Conservation (phyloP, 1,284 basidiomycete genomes). For the Cryptococcus sp. region DNA sequence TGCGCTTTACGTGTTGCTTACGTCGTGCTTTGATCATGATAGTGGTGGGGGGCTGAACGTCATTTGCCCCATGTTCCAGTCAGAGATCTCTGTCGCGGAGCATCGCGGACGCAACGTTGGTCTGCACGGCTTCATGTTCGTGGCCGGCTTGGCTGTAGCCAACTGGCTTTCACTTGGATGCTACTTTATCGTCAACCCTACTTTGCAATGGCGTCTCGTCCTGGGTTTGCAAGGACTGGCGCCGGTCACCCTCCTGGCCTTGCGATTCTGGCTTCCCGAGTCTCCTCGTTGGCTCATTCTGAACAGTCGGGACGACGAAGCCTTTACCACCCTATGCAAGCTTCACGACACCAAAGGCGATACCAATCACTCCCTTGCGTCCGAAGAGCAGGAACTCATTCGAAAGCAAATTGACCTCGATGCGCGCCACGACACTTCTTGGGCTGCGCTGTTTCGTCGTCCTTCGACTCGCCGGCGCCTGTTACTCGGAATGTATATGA, state of each 20-base stretch:
- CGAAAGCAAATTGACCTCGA: conserved; percentile 16
- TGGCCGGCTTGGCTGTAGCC: conserved; percentile 6
- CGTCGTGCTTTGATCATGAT: too few relatives aligned
- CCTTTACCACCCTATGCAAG: conserved; percentile 31
- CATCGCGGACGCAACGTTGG: conserved; percentile 13
- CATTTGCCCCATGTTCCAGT: conserved; percentile 16
- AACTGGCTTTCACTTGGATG: conserved; percentile 7
- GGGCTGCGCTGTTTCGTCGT: conserved; percentile 1
- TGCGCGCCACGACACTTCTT: conserved; percentile 9
- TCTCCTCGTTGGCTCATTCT: conserved; percentile 42
- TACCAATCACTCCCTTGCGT: conserved; percentile 1
- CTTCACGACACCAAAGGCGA: conserved; percentile 27
- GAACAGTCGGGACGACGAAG: conserved; percentile 35
- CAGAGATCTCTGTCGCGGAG: conserved; percentile 11
- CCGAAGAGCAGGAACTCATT: conserved; percentile 11
- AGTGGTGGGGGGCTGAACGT: conserved; percentile 10
- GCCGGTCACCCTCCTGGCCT: conserved; percentile 1
- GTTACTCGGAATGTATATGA: conserved; percentile 6
- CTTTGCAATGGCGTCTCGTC: conserved; percentile 9
- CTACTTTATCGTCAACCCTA: conserved; percentile 7
- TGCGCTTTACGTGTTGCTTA: neutral
- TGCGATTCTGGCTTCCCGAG: conserved; percentile 11
- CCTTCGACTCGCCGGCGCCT: conserved; percentile 3
- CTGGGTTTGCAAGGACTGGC: conserved; percentile 8
- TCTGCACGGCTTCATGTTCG: conserved; percentile 12